Conservation (phyloP, 2,329 filamentous ascomycete species). For the Metarhizium sp. region DNA sequence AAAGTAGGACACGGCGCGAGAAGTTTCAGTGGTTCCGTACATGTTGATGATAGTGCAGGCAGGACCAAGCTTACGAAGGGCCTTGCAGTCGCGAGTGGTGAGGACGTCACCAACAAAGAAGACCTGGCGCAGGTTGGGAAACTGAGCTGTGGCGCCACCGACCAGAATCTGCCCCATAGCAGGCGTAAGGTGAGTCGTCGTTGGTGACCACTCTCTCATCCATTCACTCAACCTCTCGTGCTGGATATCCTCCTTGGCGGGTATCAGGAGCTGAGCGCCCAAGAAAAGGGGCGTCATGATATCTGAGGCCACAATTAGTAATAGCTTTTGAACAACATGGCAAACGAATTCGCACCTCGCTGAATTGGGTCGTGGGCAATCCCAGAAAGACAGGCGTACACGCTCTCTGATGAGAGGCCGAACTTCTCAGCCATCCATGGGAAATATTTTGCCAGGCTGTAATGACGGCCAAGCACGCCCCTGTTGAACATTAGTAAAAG, state of each 20-base stretch:
- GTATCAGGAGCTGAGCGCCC: slow-evolving; percentile 69
- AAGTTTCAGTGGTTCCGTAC: slow-evolving; percentile 83
- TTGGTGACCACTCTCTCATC: slow-evolving; percentile 68
- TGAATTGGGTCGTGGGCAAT: slow-evolving; percentile 70
- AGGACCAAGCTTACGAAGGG: slow-evolving; percentile 64
- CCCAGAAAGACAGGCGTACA: slow-evolving; percentile 75
- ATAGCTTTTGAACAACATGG: background rate
- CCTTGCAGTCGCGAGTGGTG: slow-evolving; percentile 71
- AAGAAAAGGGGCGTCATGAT: slow-evolving; percentile 89
- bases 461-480: slow-evolving; percentile 82
- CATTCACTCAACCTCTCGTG: slow-evolving; percentile 81
- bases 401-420: slow-evolving; percentile 58
- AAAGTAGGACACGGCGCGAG: slow-evolving; percentile 73
- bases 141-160: slow-evolving; percentile 69
- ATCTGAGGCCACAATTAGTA: slow-evolving; percentile 31
- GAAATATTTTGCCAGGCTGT: slow-evolving; percentile 76
- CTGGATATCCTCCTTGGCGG: slow-evolving; percentile 72
- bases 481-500: slow-evolving; percentile 28
- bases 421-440: slow-evolving; percentile 89
- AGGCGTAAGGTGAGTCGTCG: slow-evolving; percentile 81
- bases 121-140: slow-evolving; percentile 65
- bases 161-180: slow-evolving; percentile 94
- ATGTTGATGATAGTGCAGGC: slow-evolving; percentile 75
- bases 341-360: slow-evolving; percentile 31
- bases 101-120: slow-evolving; percentile 92